Evolutionary conservation across 305 asterid species (phyloP), one percentile per base, ranked within the genome.

Genomic region (Fraxinus ornus): DNA sequence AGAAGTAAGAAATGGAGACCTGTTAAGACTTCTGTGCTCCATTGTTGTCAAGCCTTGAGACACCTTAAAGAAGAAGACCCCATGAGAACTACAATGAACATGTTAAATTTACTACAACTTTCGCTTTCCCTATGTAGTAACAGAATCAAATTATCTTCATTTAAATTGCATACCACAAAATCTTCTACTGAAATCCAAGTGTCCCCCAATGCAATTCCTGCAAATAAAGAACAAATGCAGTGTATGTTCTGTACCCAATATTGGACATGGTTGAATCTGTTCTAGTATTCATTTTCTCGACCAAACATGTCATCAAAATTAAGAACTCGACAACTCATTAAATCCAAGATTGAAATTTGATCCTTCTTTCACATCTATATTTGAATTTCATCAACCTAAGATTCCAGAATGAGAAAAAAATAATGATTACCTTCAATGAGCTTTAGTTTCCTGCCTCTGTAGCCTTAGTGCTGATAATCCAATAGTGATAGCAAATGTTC

Each of bases 181-280:
- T 93, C 97, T 84, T 90, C 97, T 3, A 97, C 98, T 86, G 99
- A 95, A 70, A 95, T 95, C 99, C 98, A 95, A 44, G 94, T 87
- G 82, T 92, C 93, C 37, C 98, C 98, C 86, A 96, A 85, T 64
- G 93, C 97, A 87, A 96, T 88, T 83, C 99, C 99, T 96, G 78
- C 57, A 44, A 24, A 15, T 7, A 62, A 2, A 72, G 68, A 44
- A 9, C 39, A 66, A 60, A 15, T 75, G 5, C 7, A 37, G 21
- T 19, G 7, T 49, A 15, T 10, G 17, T 44, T 44, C 4, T 12
- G n/a, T 44, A 44, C 55, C 55, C 55, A 2, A 12, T 44, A 44
- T 44, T 41, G 49, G 49, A 41, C 49, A 2, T 41, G 15, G 15
- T 9, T 41, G 49, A 9, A 41, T 41, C 13, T 41, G 49, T 41